Conservation (phyloP, 176 grass and related monocot genomes). For the Tuctoria greenei region DNA sequence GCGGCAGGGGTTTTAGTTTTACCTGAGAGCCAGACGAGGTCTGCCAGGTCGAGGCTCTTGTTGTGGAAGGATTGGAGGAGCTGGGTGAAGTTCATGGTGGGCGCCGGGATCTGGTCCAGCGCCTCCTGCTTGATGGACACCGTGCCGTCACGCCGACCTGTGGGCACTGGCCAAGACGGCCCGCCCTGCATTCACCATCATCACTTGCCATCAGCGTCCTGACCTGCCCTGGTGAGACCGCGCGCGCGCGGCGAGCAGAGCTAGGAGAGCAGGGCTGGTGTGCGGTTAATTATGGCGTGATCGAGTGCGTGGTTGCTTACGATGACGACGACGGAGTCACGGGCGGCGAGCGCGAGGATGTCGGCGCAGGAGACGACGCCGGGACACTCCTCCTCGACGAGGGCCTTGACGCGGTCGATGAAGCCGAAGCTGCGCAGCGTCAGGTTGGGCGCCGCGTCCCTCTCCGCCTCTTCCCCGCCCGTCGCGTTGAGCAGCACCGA, state of each 20-base stretch:
- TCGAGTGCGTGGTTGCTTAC: conserved; percentile 52
- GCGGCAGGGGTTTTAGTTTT: background rate
- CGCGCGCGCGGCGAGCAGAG: no score
- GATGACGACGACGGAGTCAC: conserved; percentile 71
- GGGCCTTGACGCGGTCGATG: conserved; percentile 64
- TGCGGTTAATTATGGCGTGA: no score
- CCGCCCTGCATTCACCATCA: conserved; percentile 54
- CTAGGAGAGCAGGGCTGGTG: no score
- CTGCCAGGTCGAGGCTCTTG: conserved; percentile 68
- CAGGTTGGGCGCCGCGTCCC: conserved; percentile 57
- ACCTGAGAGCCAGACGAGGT: conserved; percentile 90
- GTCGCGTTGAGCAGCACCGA: conserved; percentile 83
- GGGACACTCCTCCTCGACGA: conserved; percentile 79
- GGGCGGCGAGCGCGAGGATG: conserved; percentile 63
- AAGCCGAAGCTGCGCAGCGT: conserved; percentile 83
- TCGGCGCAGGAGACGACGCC: conserved; percentile 95
- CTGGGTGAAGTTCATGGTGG: conserved; percentile 65
- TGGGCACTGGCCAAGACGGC: conserved; percentile 78
- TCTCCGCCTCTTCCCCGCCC: conserved; percentile 51
- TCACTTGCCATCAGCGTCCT: background rate
- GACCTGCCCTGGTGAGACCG: no score
- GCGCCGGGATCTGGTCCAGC: conserved; percentile 53
- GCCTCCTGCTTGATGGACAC: conserved; percentile 74
- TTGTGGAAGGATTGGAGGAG: conserved; percentile 59
- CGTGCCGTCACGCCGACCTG: conserved; percentile 78